Base-by-base conservation (phyloP, 768 basidiomycete genomes). In the Pleurotus cornucopiae region DNA sequence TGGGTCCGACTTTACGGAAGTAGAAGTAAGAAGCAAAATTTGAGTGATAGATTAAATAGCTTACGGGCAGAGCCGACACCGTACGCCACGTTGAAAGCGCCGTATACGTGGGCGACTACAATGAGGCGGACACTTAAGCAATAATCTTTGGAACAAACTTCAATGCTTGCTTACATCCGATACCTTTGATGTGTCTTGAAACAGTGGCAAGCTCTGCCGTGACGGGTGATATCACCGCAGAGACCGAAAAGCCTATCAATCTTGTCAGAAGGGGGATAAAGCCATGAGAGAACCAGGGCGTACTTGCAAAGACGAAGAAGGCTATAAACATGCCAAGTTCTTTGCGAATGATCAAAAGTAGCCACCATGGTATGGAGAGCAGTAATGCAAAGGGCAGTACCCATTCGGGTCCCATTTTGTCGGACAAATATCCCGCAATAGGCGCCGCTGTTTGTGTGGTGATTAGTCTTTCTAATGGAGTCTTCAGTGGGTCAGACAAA, bases 91-190 rank as follows among this genome's bases (percentile, higher is more conserved):
- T 89, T 91, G 64, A 88, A 89, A 0, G 82, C 84, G 3, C 83
- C 88, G 62, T 88, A 91, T 2, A 87, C 76, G 62, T 90, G 88
- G 0, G 80, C 88, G 67, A 86, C 89, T 90, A 60, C 20, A 7
- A 34, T 34, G 30, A 34, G 6, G 23, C 41, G 4, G 16, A 57
- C 47, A 2, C 11, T 25, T 46, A 44, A 44, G 39, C 13, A 40
- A 21, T 1, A 6, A 34, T 51, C 13, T n/a, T 4, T 2, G 41
- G 14, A 47, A 37, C 23, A 52, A 23, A 23, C 38, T n/a, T 39
- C 23, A 57, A 51, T 38, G 11, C 5, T 23, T 12, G 67, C 85
- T 65, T 63, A 83, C 88, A 91, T 26, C 88, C 89, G 34, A 91
- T 74, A 2, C 87, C 87, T 37, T 79, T 77, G 20, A 85, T 77